Evolutionary conservation across 805 yeast species (phyloP).

Genomic region (Suhomyces sp.): DNA sequence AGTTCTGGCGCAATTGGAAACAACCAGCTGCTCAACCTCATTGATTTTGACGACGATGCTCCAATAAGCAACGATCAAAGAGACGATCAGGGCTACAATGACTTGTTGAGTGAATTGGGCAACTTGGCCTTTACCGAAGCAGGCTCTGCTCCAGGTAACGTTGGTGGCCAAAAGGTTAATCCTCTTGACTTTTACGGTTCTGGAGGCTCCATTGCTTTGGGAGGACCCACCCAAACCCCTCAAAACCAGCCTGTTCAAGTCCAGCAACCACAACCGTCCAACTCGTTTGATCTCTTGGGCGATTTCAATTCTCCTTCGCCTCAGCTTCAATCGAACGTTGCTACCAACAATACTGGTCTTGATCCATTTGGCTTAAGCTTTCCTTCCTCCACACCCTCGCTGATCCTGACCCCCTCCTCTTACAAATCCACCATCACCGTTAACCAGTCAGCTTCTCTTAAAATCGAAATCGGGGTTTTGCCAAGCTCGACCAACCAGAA

Average conservation of each 20-base stretch:
- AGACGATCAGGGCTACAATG: conserved; percentile 51
- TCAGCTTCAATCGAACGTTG: conserved; percentile 28
- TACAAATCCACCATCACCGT: conserved; percentile 25
- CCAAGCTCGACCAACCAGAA: conserved; percentile 33
- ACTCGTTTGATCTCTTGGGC: conserved; percentile 28
- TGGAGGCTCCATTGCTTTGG: conserved; percentile 50
- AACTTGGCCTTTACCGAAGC: conserved; percentile 52
- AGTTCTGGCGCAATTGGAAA: conserved; percentile 13
- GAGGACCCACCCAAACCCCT: conserved; percentile 13
- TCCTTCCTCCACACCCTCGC: conserved; percentile 38
- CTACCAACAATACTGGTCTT: conserved; percentile 15
- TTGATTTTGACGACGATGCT: conserved; percentile 43
- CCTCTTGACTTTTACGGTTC: conserved; percentile 43
- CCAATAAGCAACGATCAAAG: conserved; percentile 31
- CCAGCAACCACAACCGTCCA: conserved; percentile 19
- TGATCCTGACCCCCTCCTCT: conserved; percentile 14
- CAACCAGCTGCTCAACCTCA: conserved; percentile 33
- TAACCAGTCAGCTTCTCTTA: conserved; percentile 45
- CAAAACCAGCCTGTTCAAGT: conserved; percentile 7
- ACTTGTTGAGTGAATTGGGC: conserved; percentile 69
- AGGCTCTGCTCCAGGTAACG: conserved; percentile 14
- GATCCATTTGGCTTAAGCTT: conserved; percentile 42
- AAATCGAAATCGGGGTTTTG: conserved; percentile 44
- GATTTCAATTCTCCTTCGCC: conserved; percentile 44
- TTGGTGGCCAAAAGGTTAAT: conserved; percentile 21